These are phyloP conservation scores for Tylopilus subfusipes DNA, from an alignment of 768 basidiomycete genomes.

Conservation along the genomic window DNA sequence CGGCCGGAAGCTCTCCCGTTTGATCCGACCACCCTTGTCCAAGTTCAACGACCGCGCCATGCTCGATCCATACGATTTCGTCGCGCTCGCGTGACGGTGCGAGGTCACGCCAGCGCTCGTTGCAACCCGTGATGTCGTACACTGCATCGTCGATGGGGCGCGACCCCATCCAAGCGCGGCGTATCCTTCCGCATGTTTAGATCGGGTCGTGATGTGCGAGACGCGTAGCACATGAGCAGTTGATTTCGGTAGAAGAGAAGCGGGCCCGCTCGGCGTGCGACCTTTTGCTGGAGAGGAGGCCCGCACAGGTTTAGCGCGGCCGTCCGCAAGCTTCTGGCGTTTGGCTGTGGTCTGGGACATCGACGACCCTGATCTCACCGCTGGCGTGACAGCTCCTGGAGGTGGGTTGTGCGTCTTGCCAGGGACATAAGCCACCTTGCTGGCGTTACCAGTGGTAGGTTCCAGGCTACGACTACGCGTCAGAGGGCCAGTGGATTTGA, in stretches of 20 bases:
- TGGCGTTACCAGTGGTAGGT: constrained; percentile 10
- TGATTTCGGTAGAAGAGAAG: constrained; percentile 14
- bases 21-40: constrained; percentile 50
- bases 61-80: constrained; percentile 14
- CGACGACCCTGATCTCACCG: constrained; percentile 46
- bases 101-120: constrained; percentile 9
- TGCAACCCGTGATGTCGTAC: constrained; percentile 23
- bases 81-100: constrained; percentile 8
- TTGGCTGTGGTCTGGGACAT: constrained; percentile 54
- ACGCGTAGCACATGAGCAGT: not conserved
- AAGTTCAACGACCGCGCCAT: constrained; percentile 12
- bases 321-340: constrained; percentile 54
- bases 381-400: constrained; percentile 51
- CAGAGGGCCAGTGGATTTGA: constrained; percentile 13
- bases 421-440: constrained; percentile 26
- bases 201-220: constrained; percentile 22
- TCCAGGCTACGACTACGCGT: constrained; percentile 31
- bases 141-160: constrained; percentile 33
- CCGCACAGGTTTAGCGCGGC: constrained; percentile 19
- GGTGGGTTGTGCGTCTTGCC: constrained; percentile 29
- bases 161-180: constrained; percentile 33
- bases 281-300: constrained; percentile 27
- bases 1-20: constrained; percentile 81
- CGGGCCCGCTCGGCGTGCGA: constrained; percentile 25
- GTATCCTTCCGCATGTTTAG: constrained; percentile 29